Percentiles rank a stretch among this genome's conserved stretches.
Conservation (phyloP, 352 stramenopile genomes). For the Pythium myriotylum region DNA sequence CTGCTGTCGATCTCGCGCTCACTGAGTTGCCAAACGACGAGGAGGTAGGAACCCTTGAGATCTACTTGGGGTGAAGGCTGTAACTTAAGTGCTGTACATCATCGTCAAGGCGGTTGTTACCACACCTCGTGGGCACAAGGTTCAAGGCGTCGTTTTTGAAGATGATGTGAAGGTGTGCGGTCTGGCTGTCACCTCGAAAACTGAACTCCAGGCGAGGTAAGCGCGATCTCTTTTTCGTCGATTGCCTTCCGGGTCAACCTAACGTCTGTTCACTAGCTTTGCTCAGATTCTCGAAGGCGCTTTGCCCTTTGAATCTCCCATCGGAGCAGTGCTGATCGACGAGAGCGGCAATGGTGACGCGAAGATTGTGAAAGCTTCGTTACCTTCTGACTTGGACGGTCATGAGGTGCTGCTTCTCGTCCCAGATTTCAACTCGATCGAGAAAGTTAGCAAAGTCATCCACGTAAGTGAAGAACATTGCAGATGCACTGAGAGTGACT, state of each 20-base stretch:
- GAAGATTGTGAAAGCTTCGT: constrained; percentile 47
- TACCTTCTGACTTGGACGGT: constrained; percentile 68
- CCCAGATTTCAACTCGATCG: constrained; percentile 62
- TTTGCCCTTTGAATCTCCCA: constrained; percentile 67
- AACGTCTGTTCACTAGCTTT: background rate
- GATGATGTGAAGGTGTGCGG: constrained; percentile 79
- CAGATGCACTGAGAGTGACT: too few relatives aligned
- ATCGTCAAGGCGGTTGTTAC: constrained; percentile 84
- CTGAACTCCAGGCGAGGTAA: constrained; percentile 48
- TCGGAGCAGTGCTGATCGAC: constrained; percentile 67
- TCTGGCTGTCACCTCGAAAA: constrained; percentile 54
- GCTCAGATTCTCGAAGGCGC: constrained; percentile 45
- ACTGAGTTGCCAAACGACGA: constrained; percentile 84
- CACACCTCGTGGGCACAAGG: constrained; percentile 75
- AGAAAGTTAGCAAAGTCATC: constrained; percentile 74
- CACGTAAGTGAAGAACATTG: too few relatives aligned
- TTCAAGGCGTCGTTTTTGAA: constrained; percentile 70
- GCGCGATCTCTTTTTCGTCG: too few relatives aligned
- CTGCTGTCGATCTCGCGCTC: constrained; percentile 68
- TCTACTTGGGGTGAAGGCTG: too few relatives aligned
- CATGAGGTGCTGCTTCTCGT: constrained; percentile 71
- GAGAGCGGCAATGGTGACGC: constrained; percentile 23
- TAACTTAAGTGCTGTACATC: too few relatives aligned
- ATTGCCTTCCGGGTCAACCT: too few relatives aligned
- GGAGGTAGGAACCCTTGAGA: too few relatives aligned